Evolutionary conservation across 306 rosid species (phyloP), one percentile per base, ranked within the genome.

Genomic region (Carpinus fangiana): DNA sequence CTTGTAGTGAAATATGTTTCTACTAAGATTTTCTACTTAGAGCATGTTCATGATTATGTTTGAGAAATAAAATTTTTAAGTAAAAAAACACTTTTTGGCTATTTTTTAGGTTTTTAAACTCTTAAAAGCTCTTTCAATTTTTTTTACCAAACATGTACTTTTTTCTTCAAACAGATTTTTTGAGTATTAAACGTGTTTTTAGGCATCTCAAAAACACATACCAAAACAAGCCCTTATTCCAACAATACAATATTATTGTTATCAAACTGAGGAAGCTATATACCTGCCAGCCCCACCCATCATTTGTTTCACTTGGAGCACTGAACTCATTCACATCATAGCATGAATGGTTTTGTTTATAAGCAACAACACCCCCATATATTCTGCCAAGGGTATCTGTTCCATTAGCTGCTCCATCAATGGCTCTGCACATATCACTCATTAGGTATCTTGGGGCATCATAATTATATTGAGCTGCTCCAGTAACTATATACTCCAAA

Each of bases 271-370:
- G 46, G 53, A 36, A 56, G 66, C 21, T 74, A 23, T 23, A 23
- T 23, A 82, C 86, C 89, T 86, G 86, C 86, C 89, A 86, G 0
- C n/a, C 28, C 86, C 89, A 86, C 46, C 84, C 86, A 2, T 38
- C 12, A 45, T 11, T 26, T 41, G 77, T 72, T 68, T 85, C 72
- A 55, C 77, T 43, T 50, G 80, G 78, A 10, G 14, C 6, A 36
- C 47, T 75, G 77, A 3, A 48, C 28, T 56, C 65, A 36, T 70
- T 41, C 45, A 74, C 60, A 50, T 79, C 81, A 55, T 86, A 80
- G 72, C 89, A 86, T 8, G 84, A 61, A 0, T 1, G 23, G 5
- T 73, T 12, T 23, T 5, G 3, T 71, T 13, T 47, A 28, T 13
- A n/a, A 73, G 83, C 78, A 1, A 62, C 79, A 28, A 86, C 74